Base-by-base conservation (phyloP, 1,139 yeast species). In the Candida anutae region DNA sequence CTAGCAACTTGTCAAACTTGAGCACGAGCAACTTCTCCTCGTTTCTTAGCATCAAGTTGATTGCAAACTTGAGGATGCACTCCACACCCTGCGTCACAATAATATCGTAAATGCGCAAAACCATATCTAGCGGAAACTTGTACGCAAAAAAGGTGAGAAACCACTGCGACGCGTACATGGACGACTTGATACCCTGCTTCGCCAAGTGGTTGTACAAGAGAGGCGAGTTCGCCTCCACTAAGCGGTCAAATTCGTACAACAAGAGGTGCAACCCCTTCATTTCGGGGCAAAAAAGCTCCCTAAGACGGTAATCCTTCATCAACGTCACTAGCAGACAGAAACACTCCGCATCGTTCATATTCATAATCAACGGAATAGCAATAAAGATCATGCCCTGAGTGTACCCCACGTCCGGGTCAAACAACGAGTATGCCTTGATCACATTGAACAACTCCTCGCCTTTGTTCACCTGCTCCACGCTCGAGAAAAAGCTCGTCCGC, bases 101-200 rank as follows among this genome's bases (percentile, higher is more conserved):
- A 31, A 83, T 72, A 57, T 90, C 97, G 49, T 75, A 81, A 24
- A 90, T 82, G 33, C 94, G 67, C 38, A 83, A 61, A 22, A 85
- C 95, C 44, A 85, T 77, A 31, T 77, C 81, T 29, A 84, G 58
- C 10, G 98, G 97, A 53, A 88, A 84, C 47, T 83, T 82, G 60
- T 90, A 90, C 10, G 95, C 95, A 58, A 90, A 90, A 40, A 90
- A 69, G 0, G 98, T 90, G 42, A 87, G 65, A 48, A 90, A 87
- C 97, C 97, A 90, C 53, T 90, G 96, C 1, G 90, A 74, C 0
- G 95, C 96, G 59, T 84, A 90, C 96, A 88, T 88, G 14, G 90
- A 79, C 1, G 94, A 79, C 36, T 79, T 73, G 14, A 90, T 77
- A 4, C 96, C 96, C 50, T 85, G 90, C 37, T 84, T 75, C 15